Percentiles rank a stretch among this genome's conserved stretches.
Conservation (phyloP, 2,329 filamentous ascomycete genomes). For the Diaporthe sp. region DNA sequence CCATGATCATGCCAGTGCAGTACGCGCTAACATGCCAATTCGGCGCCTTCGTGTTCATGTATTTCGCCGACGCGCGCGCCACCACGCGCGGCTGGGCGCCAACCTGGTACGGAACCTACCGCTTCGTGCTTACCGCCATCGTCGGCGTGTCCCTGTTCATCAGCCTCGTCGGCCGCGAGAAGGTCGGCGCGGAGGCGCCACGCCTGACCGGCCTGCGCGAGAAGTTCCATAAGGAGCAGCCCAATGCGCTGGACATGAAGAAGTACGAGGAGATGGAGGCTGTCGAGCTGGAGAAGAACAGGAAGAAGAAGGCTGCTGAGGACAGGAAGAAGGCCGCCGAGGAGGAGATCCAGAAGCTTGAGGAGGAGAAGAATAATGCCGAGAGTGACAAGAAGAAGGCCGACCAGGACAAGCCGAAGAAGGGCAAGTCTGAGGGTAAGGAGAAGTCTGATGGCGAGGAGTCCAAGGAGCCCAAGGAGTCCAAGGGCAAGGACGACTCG, state of each 20-base stretch:
- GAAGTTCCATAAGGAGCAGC: constrained; percentile 55
- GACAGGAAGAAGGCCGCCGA: constrained; percentile 51
- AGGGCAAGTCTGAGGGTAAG: constrained; percentile 32
- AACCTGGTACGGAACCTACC: constrained; percentile 88
- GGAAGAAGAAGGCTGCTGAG: constrained; percentile 56
- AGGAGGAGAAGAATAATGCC: constrained; percentile 50
- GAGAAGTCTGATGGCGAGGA: constrained; percentile 39
- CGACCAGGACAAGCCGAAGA: constrained; percentile 39
- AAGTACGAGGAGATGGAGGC: constrained; percentile 63
- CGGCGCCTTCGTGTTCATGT: constrained; percentile 85
- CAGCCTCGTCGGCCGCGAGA: constrained; percentile 85
- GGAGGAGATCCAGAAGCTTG: constrained; percentile 52
- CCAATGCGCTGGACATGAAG: constrained; percentile 51
- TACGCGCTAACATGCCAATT: constrained; percentile 91
- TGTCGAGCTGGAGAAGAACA: constrained; percentile 55
- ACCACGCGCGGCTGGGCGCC: constrained; percentile 83
- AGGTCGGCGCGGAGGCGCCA: constrained; percentile 67
- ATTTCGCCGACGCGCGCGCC: constrained; percentile 85
- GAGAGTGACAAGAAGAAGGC: constrained; percentile 43
- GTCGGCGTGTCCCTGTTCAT: constrained; percentile 87
- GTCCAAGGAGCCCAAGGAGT: constrained; percentile 35
- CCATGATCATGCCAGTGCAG: constrained; percentile 85
- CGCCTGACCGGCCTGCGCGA: constrained; percentile 54
- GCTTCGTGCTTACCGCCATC: constrained; percentile 91
- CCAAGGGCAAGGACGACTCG: constrained; percentile 39